Percentiles rank a stretch among this genome's conserved stretches.
Conservation (phyloP, 2,329 filamentous ascomycete species). For the Akanthomyces dipterigenus region DNA sequence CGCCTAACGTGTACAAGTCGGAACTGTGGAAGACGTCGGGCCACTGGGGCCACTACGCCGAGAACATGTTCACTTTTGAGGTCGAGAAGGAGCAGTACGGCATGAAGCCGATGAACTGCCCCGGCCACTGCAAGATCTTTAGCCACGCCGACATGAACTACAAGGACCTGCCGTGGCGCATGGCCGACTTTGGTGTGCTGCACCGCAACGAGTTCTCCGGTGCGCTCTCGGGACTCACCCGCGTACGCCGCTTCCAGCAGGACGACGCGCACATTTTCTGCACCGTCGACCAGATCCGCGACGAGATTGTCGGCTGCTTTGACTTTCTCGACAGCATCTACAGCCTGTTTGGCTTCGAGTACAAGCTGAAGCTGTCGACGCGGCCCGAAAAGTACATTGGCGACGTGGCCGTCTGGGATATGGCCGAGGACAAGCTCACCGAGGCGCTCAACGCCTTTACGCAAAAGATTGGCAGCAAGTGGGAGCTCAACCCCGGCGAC, state of each 20-base stretch:
- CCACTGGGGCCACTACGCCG: constrained; percentile 79
- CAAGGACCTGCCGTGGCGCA: constrained; percentile 75
- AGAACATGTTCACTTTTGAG: constrained; percentile 78
- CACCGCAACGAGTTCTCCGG: constrained; percentile 95
- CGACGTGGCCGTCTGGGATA: constrained; percentile 79
- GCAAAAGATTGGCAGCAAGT: constrained; percentile 53
- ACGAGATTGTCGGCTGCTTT: constrained; percentile 68
- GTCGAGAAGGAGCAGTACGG: constrained; percentile 68
- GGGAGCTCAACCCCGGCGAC: constrained; percentile 90
- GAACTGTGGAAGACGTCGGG: constrained; percentile 91
- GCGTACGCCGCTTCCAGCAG: constrained; percentile 90
- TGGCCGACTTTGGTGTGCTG: constrained; percentile 92
- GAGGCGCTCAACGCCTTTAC: constrained; percentile 74
- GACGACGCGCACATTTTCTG: constrained; percentile 98
- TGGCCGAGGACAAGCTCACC: constrained; percentile 74
- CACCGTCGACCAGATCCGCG: constrained; percentile 34
- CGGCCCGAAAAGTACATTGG: constrained; percentile 84
- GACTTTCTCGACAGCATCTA: constrained; percentile 74
- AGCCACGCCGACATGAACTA: constrained; percentile 78
- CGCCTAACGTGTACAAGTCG: constrained; percentile 91
- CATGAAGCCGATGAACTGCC: constrained; percentile 98
- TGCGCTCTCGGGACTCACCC: constrained; percentile 80
- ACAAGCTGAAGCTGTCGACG: constrained; percentile 92
- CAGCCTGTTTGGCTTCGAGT: constrained; percentile 60
- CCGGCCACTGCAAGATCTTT: constrained; percentile 87